A percentile compares a stretch with the other conserved stretches of the same genome.
Conservation (phyloP, 768 basidiomycete species). For the Gelatoporia subvermispora region DNA sequence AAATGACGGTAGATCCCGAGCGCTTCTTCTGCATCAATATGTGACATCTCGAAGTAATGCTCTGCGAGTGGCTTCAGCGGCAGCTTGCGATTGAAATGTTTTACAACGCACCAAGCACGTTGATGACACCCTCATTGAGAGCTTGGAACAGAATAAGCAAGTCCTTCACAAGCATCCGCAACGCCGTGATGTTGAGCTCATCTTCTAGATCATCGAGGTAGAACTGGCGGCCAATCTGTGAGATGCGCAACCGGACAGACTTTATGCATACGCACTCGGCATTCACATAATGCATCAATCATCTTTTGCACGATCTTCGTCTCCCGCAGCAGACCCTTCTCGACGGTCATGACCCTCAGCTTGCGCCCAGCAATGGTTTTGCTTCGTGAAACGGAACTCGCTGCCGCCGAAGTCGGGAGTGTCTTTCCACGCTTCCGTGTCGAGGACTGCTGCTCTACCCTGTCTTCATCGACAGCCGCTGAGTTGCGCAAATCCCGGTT, state of each 20-base stretch:
- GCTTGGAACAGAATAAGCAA: slow-evolving; percentile 93
- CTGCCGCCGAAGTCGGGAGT: slow-evolving; percentile 7
- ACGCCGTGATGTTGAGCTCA: slow-evolving; percentile 80
- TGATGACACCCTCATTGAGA: slow-evolving; percentile 91
- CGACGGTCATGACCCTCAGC: slow-evolving; percentile 86
- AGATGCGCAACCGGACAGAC: background rate
- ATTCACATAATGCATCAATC: slow-evolving; percentile 84
- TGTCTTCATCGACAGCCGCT: slow-evolving; percentile 54
- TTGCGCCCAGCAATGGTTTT: slow-evolving; percentile 82
- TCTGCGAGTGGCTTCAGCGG: slow-evolving; percentile 43
- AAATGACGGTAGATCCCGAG: slow-evolving; percentile 89
- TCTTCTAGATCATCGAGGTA: slow-evolving; percentile 92
- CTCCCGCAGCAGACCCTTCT: slow-evolving; percentile 91
- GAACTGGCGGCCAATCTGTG: slow-evolving; percentile 49
- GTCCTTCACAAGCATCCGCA: slow-evolving; percentile 95
- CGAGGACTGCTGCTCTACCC: slow-evolving; percentile 40
- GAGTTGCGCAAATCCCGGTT: slow-evolving; percentile 82
- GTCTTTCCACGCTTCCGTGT: slow-evolving; percentile 13
- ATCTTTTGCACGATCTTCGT: slow-evolving; percentile 86
- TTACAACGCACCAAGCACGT: slow-evolving; percentile 57
- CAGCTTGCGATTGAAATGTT: slow-evolving; percentile 19
- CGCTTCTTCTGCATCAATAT: slow-evolving; percentile 82
- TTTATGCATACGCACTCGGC: slow-evolving; percentile 56
- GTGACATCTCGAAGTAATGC: slow-evolving; percentile 98
- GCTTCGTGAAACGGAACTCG: slow-evolving; percentile 43